Evolutionary conservation across 257 asterid genomes (phyloP).

Genomic region (Solanum rostratum): DNA sequence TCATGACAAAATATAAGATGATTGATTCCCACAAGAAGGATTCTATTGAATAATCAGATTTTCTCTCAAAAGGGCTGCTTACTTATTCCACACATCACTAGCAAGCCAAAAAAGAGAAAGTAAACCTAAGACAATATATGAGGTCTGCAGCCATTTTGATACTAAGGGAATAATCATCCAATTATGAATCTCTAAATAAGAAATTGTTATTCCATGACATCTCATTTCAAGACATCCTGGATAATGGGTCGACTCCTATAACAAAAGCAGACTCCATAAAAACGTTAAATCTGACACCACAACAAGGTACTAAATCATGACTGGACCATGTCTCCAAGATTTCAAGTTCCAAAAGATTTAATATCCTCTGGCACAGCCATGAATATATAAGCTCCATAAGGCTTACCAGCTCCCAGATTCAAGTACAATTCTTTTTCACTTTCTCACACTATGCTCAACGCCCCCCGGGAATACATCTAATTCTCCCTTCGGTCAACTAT

Average conservation of each 20-base stretch:
- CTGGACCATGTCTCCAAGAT: conserved; percentile 13
- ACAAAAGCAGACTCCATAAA: conserved; percentile 8
- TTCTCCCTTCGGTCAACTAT: background rate
- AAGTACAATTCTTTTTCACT: background rate
- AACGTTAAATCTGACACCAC: conserved; percentile 5
- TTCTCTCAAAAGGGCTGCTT: background rate
- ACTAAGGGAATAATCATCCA: background rate
- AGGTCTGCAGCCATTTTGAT: background rate
- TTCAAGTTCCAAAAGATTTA: background rate
- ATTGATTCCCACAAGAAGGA: background rate
- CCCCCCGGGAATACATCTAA: background rate
- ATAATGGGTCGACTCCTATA: background rate
- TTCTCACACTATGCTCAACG: background rate
- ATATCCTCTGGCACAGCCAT: background rate
- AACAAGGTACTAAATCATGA: conserved; percentile 11
- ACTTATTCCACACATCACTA: background rate
- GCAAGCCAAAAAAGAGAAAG: background rate
- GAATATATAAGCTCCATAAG: background rate
- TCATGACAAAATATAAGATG: background rate
- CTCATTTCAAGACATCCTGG: background rate
- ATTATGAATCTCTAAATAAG: background rate
- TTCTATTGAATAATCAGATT: background rate
- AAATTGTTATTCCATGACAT: background rate
- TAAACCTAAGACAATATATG: background rate
- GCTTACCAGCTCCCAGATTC: background rate